Base-by-base conservation (phyloP, 2,329 filamentous ascomycete genomes). In the Blumeriella jaapii region DNA sequence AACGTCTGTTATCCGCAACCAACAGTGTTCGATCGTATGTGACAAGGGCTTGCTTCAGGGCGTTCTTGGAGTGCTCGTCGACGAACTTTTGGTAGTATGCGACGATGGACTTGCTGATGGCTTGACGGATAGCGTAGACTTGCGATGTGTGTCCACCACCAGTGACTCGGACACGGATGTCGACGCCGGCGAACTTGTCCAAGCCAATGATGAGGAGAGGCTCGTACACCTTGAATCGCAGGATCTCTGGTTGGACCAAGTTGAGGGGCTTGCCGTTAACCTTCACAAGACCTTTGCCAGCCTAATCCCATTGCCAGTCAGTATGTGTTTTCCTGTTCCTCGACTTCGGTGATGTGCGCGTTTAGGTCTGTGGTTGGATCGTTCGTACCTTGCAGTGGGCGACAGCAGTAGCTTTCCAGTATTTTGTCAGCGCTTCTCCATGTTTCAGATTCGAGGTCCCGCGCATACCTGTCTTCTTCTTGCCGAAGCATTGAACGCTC, bases 51-150 rank as follows among this genome's bases (percentile, higher is more conserved):
- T 89, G 82, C 85, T 96, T 98, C 61, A 98, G 78, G 69, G 86
- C 75, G 79, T 96, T 95, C 83, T 98, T 98, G 73, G 82, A 85
- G 82, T 96, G 87, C 82, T 98, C 91, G 63, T 98, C 91, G 68
- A 96, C 85, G 72, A 80, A 98, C 78, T 98, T 95, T 74, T 95
- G 89, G 82, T 95, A 96, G 82, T 95, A 95, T 67, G 86, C 82
- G 61, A 93, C 80, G 63, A 93, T 84, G 59, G 81, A 82, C 79
- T 96, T 98, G 72, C 87, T 79, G 62, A 98, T 96, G 59, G 91
- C 89, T 74, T 98, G 91, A 59, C 91, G 86, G 74, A 96, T 85
- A 64, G 91, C 91, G 70, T 96, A 95, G 68, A 94, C 76, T 69
- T 95, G 87, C 44, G 84, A 93, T 52, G 82, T 87, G 76, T 96